Conservation (phyloP, 1,284 basidiomycete species). For the Boletus subluridellus region DNA sequence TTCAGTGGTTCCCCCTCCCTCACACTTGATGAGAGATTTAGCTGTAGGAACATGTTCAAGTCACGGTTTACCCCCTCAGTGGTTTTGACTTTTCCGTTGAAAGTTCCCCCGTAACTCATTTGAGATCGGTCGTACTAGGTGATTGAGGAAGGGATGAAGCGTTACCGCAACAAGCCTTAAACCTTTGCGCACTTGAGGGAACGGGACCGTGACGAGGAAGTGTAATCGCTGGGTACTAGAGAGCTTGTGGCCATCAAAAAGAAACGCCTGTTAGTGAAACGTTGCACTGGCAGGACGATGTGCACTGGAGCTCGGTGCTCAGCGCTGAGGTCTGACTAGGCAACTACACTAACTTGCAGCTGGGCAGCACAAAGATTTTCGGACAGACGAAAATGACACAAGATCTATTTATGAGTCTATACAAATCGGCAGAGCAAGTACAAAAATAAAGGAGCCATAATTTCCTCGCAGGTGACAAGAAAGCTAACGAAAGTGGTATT, state of each 20-base stretch:
- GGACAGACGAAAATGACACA: background rate
- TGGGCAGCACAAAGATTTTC: background rate
- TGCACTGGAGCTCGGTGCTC: too few relatives aligned
- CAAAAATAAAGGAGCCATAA: background rate
- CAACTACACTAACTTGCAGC: background rate
- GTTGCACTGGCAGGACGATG: too few relatives aligned
- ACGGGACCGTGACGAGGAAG: too few relatives aligned
- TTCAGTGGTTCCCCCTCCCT: too few relatives aligned
- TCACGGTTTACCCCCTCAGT: too few relatives aligned
- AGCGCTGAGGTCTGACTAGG: too few relatives aligned
- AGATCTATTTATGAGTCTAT: background rate
- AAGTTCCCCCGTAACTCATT: background rate
- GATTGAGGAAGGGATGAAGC: background rate
- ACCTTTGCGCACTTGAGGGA: background rate
- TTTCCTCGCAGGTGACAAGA: background rate
- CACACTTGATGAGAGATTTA: background rate
- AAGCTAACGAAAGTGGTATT: too few relatives aligned
- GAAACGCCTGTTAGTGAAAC: too few relatives aligned
- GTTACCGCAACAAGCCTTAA: background rate
- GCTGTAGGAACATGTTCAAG: background rate
- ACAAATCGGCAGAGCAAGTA: background rate
- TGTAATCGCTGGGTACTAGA: background rate
- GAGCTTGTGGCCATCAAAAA: background rate
- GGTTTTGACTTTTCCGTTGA: background rate
- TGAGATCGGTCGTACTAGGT: too few relatives aligned